Evolutionary conservation across 495 filamentous ascomycete species (phyloP).

Genomic region (Aspergillus biplanus): DNA sequence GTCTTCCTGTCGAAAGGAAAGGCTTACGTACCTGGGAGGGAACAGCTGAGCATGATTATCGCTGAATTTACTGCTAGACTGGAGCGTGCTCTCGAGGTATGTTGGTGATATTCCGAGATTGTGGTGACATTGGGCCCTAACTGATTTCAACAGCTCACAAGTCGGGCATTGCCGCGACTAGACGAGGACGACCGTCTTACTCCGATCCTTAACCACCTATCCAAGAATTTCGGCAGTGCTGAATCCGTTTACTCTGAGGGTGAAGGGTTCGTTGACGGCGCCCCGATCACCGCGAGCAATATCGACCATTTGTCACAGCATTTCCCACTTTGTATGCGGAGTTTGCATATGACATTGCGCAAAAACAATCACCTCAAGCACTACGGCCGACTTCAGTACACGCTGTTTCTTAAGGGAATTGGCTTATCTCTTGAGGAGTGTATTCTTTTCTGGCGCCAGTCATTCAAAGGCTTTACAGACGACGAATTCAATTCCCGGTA

Average conservation of each 20-base stretch:
- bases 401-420: constrained; percentile 95
- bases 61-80: constrained; percentile 79
- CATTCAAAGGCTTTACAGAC: constrained; percentile 82
- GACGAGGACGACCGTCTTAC: constrained; percentile 97
- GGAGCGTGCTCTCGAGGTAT: constrained; percentile 80
- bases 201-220: constrained; percentile 90
- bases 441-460: constrained; percentile 89
- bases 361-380: constrained; percentile 90
- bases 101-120: constrained; percentile 15
- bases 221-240: constrained; percentile 88
- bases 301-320: constrained; percentile 82
- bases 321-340: constrained; percentile 94
- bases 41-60: constrained; percentile 86
- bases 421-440: constrained; percentile 89
- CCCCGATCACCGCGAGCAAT: constrained; percentile 74
- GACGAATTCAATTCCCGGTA: constrained; percentile 95
- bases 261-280: constrained; percentile 61
- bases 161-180: constrained; percentile 84
- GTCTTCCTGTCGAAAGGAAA: constrained; percentile 80
- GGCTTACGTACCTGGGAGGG: constrained; percentile 86
- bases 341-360: constrained; percentile 80
- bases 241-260: constrained; percentile 73
- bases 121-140: background rate
- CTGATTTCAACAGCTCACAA: constrained; percentile 66
- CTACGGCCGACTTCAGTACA: constrained; percentile 92